Base-by-base conservation (phyloP, 768 basidiomycete species). In the Suillus subluteus region DNA sequence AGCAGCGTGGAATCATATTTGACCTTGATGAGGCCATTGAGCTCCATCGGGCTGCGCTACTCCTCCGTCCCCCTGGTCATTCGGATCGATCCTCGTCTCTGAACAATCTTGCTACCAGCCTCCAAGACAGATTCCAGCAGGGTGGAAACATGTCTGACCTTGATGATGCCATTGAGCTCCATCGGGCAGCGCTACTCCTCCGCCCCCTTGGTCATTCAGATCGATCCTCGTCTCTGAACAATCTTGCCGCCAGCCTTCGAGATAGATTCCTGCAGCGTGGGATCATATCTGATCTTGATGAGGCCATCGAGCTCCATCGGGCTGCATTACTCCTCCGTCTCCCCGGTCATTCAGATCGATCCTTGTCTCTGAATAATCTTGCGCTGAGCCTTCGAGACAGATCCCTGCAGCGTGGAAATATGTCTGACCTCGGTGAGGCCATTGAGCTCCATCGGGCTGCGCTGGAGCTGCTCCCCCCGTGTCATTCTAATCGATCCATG, bases 391-490 rank as follows among this genome's bases (percentile, higher is more conserved):
- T 64, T 12, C 0, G 0, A 15, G 3, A 5, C 6, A 50, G 58
- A n/a, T 64, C 40, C 13, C 0, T 12, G 26, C 58, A 61, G 26
- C 30, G n/a, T 16, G 59, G 44, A 1, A 58, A 32, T 32, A 16
- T 41, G 2, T 59, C 44, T 37, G 72, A 73, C 61, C 43, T 73
- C n/a, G 55, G 71, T n/a, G 65, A 71, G 30, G 70, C 66, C 9
- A 68, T 73, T 58, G 26, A 26, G 35, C n/a, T 54, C 21, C 3
- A 63, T 26, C 13, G 6, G 26, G 37, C 21, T 26, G 63, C 46
- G 56, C 23, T 58, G 18, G 26, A 26, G 26, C 26, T 26, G 8
- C 2, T 5, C 35, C 40, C 12, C 2, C 26, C 35, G 48, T 16
- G 44, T n/a, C 56, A 65, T 56, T 32, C 50, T 8, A 21, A 54